These are phyloP conservation scores for Pharus latifolius DNA, from an alignment of 176 grass and related monocot genomes.

Conservation along the genomic window DNA sequence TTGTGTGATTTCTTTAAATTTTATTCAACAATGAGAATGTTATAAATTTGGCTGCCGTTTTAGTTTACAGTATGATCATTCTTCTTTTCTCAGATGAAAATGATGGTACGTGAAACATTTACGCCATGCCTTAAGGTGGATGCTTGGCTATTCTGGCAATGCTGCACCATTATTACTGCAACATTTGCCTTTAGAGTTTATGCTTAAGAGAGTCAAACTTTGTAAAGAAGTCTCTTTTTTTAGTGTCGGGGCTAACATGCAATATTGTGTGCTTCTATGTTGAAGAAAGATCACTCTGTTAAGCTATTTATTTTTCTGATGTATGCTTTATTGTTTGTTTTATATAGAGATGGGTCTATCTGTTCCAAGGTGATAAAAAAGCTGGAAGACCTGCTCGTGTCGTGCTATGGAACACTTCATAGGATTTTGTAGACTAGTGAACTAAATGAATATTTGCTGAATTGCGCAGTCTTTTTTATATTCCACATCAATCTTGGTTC, in stretches of 20 bases:
- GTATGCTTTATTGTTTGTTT: conserved; percentile 68
- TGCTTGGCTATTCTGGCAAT: conserved; percentile 36
- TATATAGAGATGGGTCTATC: conserved; percentile 92
- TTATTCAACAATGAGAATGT: conserved; percentile 1
- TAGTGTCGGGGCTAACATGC: not conserved
- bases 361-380: conserved; percentile 72
- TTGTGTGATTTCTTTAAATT: conserved; percentile 20
- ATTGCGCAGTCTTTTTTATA: not conserved
- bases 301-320: conserved; percentile 41
- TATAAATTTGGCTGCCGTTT: conserved; percentile 5
- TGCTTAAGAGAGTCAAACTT: conserved; percentile 6
- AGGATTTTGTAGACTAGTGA: conserved; percentile 45
- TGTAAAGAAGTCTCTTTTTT: conserved; percentile 26
- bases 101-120: conserved; percentile 92
- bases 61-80: conserved; percentile 54
- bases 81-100: conserved; percentile 87
- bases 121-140: conserved; percentile 49
- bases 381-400: conserved; percentile 35
- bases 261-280: conserved; percentile 9
- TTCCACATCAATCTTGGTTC: not conserved
- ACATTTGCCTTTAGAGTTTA: conserved; percentile 8
- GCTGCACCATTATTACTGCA: not conserved
- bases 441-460: not conserved
- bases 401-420: conserved; percentile 24
- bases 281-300: conserved; percentile 6